Conservation (phyloP, 805 yeast species). For the Clavispora fructus region DNA sequence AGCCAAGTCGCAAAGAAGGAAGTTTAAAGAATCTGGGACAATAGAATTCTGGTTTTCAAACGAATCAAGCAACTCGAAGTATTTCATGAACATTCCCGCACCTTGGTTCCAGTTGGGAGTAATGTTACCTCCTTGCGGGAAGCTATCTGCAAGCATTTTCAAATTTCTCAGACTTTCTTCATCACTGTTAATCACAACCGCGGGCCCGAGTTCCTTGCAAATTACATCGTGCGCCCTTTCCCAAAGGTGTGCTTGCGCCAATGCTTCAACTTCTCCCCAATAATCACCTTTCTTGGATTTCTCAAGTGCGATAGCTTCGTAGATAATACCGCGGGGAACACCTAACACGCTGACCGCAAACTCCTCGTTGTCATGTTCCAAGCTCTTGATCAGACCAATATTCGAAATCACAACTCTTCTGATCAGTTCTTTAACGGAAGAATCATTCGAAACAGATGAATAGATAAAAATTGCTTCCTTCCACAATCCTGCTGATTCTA, state of each 20-base stretch:
- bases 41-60: constrained; percentile 10
- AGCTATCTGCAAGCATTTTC: constrained; percentile 32
- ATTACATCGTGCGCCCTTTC: constrained; percentile 60
- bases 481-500: constrained; percentile 44
- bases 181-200: constrained; percentile 50
- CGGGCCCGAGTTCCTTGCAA: constrained; percentile 64
- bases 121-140: constrained; percentile 37
- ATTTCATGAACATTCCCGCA: constrained; percentile 53
- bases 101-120: constrained; percentile 52
- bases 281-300: constrained; percentile 47
- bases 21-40: constrained; percentile 23
- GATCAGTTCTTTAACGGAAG: constrained; percentile 37
- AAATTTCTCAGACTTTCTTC: constrained; percentile 30
- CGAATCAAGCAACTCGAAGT: constrained; percentile 27
- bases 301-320: constrained; percentile 56
- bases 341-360: constrained; percentile 34
- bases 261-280: constrained; percentile 55
- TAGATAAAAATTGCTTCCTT: constrained; percentile 60
- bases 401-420: constrained; percentile 29
- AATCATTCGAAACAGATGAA: constrained; percentile 50
- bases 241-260: constrained; percentile 56
- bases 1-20: constrained; percentile 43
- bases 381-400: constrained; percentile 23
- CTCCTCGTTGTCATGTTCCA: constrained; percentile 23
- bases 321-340: constrained; percentile 45